Conservation (phyloP, 306 rosid genomes). For the Corylus avellana region DNA sequence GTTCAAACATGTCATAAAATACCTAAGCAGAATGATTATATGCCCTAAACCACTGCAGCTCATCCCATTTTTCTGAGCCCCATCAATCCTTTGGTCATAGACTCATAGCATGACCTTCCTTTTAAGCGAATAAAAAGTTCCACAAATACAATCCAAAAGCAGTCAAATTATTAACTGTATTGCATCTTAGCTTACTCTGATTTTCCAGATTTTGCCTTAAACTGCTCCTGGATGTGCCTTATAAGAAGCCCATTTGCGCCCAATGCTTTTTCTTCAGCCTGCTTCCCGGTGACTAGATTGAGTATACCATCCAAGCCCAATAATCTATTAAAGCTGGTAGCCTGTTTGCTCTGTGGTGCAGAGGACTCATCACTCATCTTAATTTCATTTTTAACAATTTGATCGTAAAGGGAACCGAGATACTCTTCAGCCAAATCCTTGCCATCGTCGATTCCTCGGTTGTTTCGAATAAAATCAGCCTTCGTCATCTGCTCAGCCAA, state of each 20-base stretch:
- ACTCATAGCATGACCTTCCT: slow-evolving; percentile 12
- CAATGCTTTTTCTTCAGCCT: slow-evolving; percentile 90
- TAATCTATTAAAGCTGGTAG: slow-evolving; percentile 84
- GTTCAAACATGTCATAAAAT: neutral
- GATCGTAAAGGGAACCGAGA: slow-evolving; percentile 85
- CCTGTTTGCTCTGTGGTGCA: slow-evolving; percentile 92
- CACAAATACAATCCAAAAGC: slow-evolving; percentile 19
- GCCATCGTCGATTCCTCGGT: slow-evolving; percentile 98
- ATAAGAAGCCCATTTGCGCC: slow-evolving; percentile 98
- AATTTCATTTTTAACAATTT: slow-evolving; percentile 90
- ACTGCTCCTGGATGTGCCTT: slow-evolving; percentile 92
- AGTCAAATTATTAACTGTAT: neutral
- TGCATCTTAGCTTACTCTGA: slow-evolving; percentile 78
- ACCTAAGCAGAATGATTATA: neutral
- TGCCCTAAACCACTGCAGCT: neutral
- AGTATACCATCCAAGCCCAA: slow-evolving; percentile 95
- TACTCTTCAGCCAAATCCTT: slow-evolving; percentile 94
- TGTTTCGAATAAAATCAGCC: slow-evolving; percentile 95
- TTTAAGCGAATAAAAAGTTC: slow-evolving; percentile 12
- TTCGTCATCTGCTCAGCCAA: slow-evolving; percentile 80
- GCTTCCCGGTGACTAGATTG: slow-evolving; percentile 95
- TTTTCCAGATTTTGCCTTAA: slow-evolving; percentile 90
- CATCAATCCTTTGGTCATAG: slow-evolving; percentile 9
- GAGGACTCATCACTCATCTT: slow-evolving; percentile 93
- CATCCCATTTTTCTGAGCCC: slow-evolving; percentile 3